phyloP scores from a whole-genome alignment of 345 rosid genomes.

The thale cress (Arabidopsis thaliana) region TAIR10.1 NC_003074.8:5739001-5739500 shows the following conservation, averaged over 20 bases:
- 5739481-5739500: slow-evolving; percentile 37
- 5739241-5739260: slow-evolving; percentile 17
- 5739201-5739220: neutral
- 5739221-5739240: neutral
- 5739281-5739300: neutral
- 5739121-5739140: slow-evolving; percentile 5
- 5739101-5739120: slow-evolving; percentile 39
- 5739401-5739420: slow-evolving; percentile 80
- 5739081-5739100: slow-evolving; percentile 83
- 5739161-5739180: slow-evolving; percentile 5
- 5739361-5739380: slow-evolving; percentile 77
- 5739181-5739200: slow-evolving; percentile 11
- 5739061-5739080: slow-evolving; percentile 89
- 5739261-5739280: neutral
- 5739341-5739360: slow-evolving; percentile 64
- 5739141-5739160: slow-evolving; percentile 12
- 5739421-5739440: slow-evolving; percentile 86
- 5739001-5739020: slow-evolving; percentile 67
- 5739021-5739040: slow-evolving; percentile 85
- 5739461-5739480: slow-evolving; percentile 43
- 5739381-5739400: slow-evolving; percentile 93
- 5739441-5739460: slow-evolving; percentile 83
- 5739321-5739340: slow-evolving; percentile 20
- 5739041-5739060: slow-evolving; percentile 72
- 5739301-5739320: neutral